Conservation (phyloP, 2,329 filamentous ascomycete genomes). For the Chalaropsis thielavioides region DNA sequence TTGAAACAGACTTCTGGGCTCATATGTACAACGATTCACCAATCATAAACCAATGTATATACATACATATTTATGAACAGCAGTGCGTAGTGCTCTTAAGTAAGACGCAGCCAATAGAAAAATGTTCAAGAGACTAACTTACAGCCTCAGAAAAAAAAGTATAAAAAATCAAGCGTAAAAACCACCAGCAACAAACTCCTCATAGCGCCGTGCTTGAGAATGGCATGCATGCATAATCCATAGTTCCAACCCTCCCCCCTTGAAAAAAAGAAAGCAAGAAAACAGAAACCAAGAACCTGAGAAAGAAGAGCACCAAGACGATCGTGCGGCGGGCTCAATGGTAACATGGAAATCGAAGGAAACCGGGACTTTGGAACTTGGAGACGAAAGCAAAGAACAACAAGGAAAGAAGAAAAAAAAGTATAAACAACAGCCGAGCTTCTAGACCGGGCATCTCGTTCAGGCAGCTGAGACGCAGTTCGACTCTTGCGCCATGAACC, state of each 20-base stretch:
- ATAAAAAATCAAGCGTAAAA: not conserved
- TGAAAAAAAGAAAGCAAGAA: not conserved
- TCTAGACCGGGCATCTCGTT: not conserved
- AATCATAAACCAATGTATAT: too few relatives aligned
- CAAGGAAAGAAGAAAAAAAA: not conserved
- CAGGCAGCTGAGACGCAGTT: not conserved
- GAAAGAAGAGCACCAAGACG: not conserved
- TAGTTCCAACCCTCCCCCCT: too few relatives aligned
- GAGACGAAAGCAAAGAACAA: not conserved
- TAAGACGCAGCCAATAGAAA: not conserved
- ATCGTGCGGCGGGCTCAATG: not conserved
- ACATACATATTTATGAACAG: too few relatives aligned
- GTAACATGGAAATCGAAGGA: not conserved
- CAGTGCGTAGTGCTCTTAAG: too few relatives aligned
- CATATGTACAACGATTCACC: too few relatives aligned
- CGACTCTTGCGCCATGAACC: slow-evolving; percentile 39
- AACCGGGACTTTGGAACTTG: not conserved
- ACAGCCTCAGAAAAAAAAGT: not conserved
- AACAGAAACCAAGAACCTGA: not conserved
- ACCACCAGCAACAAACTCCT: not conserved
- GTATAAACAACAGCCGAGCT: not conserved
- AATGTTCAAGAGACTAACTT: not conserved
- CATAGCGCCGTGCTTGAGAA: not conserved
- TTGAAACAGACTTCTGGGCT: not conserved
- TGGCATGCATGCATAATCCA: not conserved